Evolutionary conservation across 2,329 filamentous ascomycete species (phyloP), one percentile per base, ranked within the genome.

Genomic region (Xylaria polymorpha): DNA sequence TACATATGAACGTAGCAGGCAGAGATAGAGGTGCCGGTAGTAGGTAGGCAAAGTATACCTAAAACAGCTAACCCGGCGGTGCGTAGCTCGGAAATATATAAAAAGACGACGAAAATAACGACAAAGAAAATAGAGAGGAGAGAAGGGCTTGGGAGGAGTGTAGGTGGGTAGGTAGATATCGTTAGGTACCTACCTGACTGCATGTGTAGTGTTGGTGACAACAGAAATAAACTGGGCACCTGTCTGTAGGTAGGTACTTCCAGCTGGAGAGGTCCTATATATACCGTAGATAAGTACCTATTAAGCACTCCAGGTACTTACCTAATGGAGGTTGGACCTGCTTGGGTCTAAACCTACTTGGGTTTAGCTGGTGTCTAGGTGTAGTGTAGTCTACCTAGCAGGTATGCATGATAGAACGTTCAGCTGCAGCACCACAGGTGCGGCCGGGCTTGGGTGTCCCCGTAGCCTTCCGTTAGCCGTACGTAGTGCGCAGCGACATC

Each of bases 81-180:
- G 25, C 32, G 25, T 15, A 12, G 10, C 5, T 50, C n/a, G 43
- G 20, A 22, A 50, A 7, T 2, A 1, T 32, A 51, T 18, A 12
- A 51, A 29, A 32, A 14, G n/a, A 37, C 25, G 50, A 55, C 25
- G n/a, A 32, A 5, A 18, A 46, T 14, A 35, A 35, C 50, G 10
- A 56, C 29, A 56, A 56, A 56, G 9, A 56, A 56, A 39, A 56
- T 20, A 20, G 51, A 55, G 32, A n/a, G n/a, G 51, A n/a, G 5
- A 20, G 15, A 37, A 55, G 15, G 50, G 32, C 18, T 20, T 14
- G 32, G 18, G 51, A 55, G 29, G 32, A 32, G 29, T 35, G 32
- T n/a, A 9, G n/a, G n/a, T n/a, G n/a, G n/a, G n/a, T n/a, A n/a
- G n/a, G n/a, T n/a, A n/a, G n/a, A n/a, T n/a, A n/a, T n/a, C n/a